Percentiles rank a stretch among this genome's conserved stretches.
Evolutionary conservation across 2,329 filamentous ascomycete genomes (phyloP).

Genomic region (Epicoccum nigrum): DNA sequence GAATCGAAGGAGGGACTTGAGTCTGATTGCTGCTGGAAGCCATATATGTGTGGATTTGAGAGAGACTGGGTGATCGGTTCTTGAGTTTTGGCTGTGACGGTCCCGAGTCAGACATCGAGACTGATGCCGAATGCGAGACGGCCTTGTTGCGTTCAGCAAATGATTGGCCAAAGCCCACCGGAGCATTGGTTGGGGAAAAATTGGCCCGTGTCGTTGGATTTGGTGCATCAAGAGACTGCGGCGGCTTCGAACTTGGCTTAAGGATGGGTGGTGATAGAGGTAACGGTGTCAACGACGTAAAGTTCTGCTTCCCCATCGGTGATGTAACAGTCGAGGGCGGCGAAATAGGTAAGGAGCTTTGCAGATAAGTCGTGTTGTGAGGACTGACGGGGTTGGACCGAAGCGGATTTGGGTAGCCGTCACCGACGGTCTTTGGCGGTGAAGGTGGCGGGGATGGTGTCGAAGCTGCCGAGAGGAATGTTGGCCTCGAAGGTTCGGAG

Average conservation of each 20-base stretch:
- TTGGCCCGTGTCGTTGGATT: conserved; percentile 43
- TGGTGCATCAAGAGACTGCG: conserved; percentile 38
- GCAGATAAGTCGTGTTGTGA: conserved; percentile 20
- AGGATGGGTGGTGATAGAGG: conserved; percentile 43
- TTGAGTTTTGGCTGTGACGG: conserved; percentile 17
- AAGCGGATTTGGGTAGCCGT: conserved; percentile 34
- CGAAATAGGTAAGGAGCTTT: conserved; percentile 31
- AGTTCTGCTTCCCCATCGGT: conserved; percentile 26
- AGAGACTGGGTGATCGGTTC: conserved; percentile 29
- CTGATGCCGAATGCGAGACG: conserved; percentile 30
- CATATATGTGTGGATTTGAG: conserved; percentile 26
- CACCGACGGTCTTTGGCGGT: conserved; percentile 30
- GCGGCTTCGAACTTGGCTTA: conserved; percentile 42
- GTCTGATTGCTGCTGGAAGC: conserved; percentile 17
- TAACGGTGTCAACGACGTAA: conserved; percentile 37
- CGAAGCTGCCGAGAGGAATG: conserved; percentile 42
- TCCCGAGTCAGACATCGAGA: conserved; percentile 21
- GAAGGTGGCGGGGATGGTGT: conserved; percentile 44
- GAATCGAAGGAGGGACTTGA: conserved; percentile 37
- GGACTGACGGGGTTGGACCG: conserved; percentile 29
- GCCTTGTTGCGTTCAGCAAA: conserved; percentile 17
- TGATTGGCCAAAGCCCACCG: conserved; percentile 20
- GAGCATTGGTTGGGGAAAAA: conserved; percentile 28
- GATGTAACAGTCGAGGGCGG: conserved; percentile 32
- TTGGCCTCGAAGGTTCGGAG: conserved; percentile 31